These are phyloP conservation scores for Suhomyces sp. DNA, from an alignment of 805 yeast genomes.

Conservation along the genomic window DNA sequence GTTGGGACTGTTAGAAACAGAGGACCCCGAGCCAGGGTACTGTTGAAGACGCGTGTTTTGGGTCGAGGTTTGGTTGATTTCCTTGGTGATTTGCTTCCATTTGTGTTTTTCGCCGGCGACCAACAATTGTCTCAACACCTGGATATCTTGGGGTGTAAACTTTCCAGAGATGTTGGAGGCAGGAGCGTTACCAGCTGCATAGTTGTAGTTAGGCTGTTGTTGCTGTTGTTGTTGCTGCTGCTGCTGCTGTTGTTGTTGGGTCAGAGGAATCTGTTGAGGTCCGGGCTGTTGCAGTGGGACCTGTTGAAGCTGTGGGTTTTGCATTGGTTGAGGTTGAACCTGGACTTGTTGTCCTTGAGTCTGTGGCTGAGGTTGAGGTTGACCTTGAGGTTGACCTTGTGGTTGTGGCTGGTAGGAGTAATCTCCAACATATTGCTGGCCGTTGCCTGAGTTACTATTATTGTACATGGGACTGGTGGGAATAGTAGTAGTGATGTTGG, in stretches of 20 bases:
- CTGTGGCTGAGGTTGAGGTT: constrained; percentile 6
- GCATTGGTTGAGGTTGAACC: constrained; percentile 5
- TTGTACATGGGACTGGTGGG: constrained; percentile 11
- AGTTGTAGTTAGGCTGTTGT: constrained; percentile 1
- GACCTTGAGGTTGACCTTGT: constrained; percentile 5
- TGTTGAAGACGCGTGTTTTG: constrained; percentile 5
- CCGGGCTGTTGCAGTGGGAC: too few relatives aligned
- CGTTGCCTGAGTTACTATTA: constrained; percentile 4
- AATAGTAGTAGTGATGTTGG: constrained; percentile 17
- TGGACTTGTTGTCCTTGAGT: constrained; percentile 14
- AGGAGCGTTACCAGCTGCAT: constrained; percentile 1
- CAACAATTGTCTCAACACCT: constrained; percentile 46
- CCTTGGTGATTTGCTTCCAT: constrained; percentile 57
- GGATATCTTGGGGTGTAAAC: constrained; percentile 46
- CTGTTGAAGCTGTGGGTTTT: constrained; percentile 8
- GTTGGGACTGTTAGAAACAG: constrained; percentile 3
- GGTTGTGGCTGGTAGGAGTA: constrained; percentile 15
- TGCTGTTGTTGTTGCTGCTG: constrained; percentile 9
- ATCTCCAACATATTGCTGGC: constrained; percentile 9
- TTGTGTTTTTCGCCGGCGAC: constrained; percentile 55
- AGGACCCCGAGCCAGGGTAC: constrained; percentile 1
- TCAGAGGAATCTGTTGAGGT: constrained; percentile 5
- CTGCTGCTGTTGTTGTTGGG: constrained; percentile 8
- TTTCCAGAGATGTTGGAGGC: constrained; percentile 9
- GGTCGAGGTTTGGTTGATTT: constrained; percentile 16